Base-by-base conservation (phyloP, 345 rosid genomes). In the sweet orange (Citrus sinensis) region DNA sequence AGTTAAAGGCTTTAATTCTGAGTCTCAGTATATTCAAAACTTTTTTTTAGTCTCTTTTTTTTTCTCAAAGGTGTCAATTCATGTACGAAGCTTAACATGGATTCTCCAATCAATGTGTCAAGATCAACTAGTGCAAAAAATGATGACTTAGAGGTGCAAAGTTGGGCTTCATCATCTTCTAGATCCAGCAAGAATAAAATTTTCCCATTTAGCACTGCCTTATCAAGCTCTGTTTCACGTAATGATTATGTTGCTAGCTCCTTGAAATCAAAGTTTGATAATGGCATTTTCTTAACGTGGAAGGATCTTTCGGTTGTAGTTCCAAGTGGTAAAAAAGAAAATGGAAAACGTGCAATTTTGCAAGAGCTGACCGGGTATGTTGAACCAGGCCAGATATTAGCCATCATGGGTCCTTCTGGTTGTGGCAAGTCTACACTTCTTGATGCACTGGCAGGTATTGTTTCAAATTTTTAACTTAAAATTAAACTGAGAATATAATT, bases 331-430 rank as follows among this genome's bases (percentile, higher is more conserved):
- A 82, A 19, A 54, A 54, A 54, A 1, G 58, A 73, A 40, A 71
- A 74, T n/a, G 79, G 86, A 17, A 34, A 46, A 68, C 70, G 65
- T 19, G 61, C 83, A 0, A 85, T 86, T 42, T 59, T 89, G n/a
- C 78, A 80, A 77, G 85, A 81, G 65, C 32, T 84, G 0, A 87
- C 83, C 0, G 93, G 91, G 0, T 89, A 70, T 79, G 91, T 89
- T 14, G 67, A 82, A 71, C 87, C 91, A 0, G 87, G 88, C 7
- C 46, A 82, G 65, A 69, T 88, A 0, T 80, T 89, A 58, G 91
- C 87, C 25, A 77, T 88, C 34, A 78, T 88, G 93, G 91, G 93
- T 65, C 93, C 92, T 77, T 87, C 88, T 0, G 92, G 92, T 27
- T 82, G 70, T 37, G 92, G 92, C 78, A 89, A 89, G 80, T 81